Evolutionary conservation across 345 rosid species (phyloP).

Genomic region (Brassica nigra): DNA sequence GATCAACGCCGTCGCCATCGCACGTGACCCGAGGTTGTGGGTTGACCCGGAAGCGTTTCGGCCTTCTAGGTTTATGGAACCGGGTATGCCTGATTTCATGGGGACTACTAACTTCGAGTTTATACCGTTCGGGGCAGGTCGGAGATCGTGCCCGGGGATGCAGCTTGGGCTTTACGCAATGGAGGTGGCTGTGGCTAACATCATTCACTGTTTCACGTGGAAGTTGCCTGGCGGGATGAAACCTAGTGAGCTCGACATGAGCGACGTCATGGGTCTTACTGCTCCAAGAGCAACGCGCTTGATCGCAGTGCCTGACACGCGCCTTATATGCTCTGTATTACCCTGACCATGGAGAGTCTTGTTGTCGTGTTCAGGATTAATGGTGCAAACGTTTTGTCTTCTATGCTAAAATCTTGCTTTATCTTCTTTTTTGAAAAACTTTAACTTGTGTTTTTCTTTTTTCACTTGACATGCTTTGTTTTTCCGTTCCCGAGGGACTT

Average conservation of each 20-base stretch:
- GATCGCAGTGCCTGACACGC: conserved; percentile 59
- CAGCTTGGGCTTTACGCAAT: conserved; percentile 82
- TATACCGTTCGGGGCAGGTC: conserved; percentile 87
- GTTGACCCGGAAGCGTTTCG: conserved; percentile 65
- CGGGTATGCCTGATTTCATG: conserved; percentile 69
- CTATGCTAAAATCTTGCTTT: background rate
- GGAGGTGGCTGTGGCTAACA: conserved; percentile 68
- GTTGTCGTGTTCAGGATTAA: background rate
- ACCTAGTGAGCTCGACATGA: conserved; percentile 81
- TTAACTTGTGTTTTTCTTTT: background rate
- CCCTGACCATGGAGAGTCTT: background rate
- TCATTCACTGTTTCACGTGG: conserved; percentile 81
- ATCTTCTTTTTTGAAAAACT: background rate
- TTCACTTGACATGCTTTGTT: background rate
- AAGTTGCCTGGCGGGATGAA: conserved; percentile 88
- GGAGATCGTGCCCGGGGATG: conserved; percentile 95
- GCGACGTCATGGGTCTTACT: conserved; percentile 80
- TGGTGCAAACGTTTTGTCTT: background rate
- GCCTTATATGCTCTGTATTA: conserved; percentile 49
- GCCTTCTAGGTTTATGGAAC: conserved; percentile 73
- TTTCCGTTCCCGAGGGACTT: background rate
- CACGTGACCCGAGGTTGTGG: conserved; percentile 74
- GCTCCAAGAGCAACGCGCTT: conserved; percentile 77
- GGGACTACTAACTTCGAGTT: conserved; percentile 76
- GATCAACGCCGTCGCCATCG: conserved; percentile 81